Evolutionary conservation across 1,139 yeast genomes (phyloP).

Genomic region (Sugiyamaella grinbergsii): DNA sequence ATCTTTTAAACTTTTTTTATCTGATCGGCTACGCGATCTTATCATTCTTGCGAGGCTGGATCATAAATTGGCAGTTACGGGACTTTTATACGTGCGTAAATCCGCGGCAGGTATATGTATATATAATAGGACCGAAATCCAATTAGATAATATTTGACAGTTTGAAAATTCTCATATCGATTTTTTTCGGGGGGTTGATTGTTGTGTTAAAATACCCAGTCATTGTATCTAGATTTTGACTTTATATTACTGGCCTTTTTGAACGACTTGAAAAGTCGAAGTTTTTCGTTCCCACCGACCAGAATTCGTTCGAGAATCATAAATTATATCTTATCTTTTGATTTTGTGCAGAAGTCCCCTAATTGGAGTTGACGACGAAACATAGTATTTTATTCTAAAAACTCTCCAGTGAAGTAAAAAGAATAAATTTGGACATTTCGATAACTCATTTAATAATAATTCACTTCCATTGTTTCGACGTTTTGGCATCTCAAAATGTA

Average conservation of each 20-base stretch:
- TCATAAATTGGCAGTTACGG: background rate
- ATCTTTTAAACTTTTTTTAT: background rate
- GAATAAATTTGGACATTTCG: background rate
- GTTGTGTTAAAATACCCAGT: too few relatives aligned
- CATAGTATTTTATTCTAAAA: too few relatives aligned
- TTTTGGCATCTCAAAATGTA: conserved; percentile 17
- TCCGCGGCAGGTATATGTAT: too few relatives aligned
- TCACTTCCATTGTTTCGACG: too few relatives aligned
- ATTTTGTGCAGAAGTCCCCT: background rate
- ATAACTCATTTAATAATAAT: too few relatives aligned
- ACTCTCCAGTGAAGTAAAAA: too few relatives aligned
- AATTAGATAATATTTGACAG: background rate
- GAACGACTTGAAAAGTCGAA: too few relatives aligned
- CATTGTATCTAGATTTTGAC: too few relatives aligned
- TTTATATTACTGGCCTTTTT: too few relatives aligned
- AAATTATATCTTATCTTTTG: conserved; percentile 8
- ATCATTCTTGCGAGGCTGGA: background rate
- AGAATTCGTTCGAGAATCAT: too few relatives aligned
- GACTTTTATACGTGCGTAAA: conserved; percentile 3
- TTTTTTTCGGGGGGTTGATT: too few relatives aligned
- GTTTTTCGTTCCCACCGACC: too few relatives aligned
- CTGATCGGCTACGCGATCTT: background rate
- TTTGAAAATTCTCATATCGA: background rate
- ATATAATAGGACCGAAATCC: background rate
- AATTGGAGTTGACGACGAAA: background rate